Evolutionary conservation across 1,139 yeast genomes (phyloP), one percentile per base, ranked within the genome.

Genomic region (Nakaseomyces uthaithaninus): DNA sequence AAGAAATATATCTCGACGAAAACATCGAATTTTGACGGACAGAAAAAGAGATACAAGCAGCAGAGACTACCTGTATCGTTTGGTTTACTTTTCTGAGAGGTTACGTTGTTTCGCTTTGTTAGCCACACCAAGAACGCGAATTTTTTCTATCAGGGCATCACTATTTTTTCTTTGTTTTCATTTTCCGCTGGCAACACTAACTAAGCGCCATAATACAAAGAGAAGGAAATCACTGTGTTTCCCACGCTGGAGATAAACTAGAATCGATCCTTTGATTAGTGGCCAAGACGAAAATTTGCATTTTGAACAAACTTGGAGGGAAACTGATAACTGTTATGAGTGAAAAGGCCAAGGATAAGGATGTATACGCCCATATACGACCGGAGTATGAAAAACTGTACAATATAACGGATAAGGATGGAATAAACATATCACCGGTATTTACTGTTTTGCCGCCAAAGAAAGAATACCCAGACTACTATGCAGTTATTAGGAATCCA

Each of bases 381-480:
- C 47, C 48, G 16, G 52, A 48, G 38, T 50, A 53, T 33, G 55
- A 55, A 17, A 47, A 43, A 15, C 37, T 76, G 36, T 70, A 69
- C 47, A 59, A 60, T 38, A 56, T 75, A 48, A 64, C 63, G 37
- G 80, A 76, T 54, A 15, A 33, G 28, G 62, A 62, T 9, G 74
- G 72, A 7, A 44, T 60, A 31, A 63, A 59, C 26, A 60, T 74
- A n/a, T 60, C 68, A 45, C 71, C 68, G 35, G 69, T 77, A 26
- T 70, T 75, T 50, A 75, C 71, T 40, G 61, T 69, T 15, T 66
- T 77, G 31, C 83, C 83, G 1, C 68, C 71, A 37, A 66, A 55
- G 47, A 69, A 68, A 17, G 71, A 71, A 40, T 78, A 76, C 23
- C 91, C 91, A 2, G 84, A 81, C 51, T 82, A 82, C 60, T 82